Conservation (phyloP, 768 basidiomycete species). For the Psilocybe tampanensis region DNA sequence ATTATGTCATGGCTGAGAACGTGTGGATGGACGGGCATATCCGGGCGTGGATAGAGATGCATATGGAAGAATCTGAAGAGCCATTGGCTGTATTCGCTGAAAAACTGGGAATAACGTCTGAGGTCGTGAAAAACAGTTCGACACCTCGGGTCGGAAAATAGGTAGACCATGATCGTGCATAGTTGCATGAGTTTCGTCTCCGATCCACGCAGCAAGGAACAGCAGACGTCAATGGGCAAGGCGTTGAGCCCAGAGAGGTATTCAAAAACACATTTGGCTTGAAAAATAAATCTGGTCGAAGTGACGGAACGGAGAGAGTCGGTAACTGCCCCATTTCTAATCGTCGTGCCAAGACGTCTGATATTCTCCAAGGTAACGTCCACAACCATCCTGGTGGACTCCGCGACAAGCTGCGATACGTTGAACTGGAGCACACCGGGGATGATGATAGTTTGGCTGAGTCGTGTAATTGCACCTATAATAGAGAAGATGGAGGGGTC, state of each 20-base stretch:
- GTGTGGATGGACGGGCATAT: not conserved
- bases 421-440: slow-evolving; percentile 6
- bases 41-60: not conserved
- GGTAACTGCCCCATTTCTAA: not conserved
- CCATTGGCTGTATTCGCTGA: not conserved
- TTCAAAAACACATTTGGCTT: not conserved
- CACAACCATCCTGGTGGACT: not conserved
- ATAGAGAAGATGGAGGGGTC: slow-evolving; percentile 1
- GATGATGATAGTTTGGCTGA: slow-evolving; percentile 1
- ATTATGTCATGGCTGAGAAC: not conserved
- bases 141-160: no score
- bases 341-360: no score
- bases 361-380: not conserved
- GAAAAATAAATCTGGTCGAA: not conserved
- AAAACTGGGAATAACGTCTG: not conserved
- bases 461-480: not conserved
- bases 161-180: not conserved
- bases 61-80: not conserved
- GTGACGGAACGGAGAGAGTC: not conserved
- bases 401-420: not conserved
- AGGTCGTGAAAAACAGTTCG: not conserved
- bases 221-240: no score
- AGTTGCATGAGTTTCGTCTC: not conserved
- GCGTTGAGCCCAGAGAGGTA: not conserved
- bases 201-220: not conserved